Percentiles rank a stretch among this genome's conserved stretches.
Conservation (phyloP, 2,329 filamentous ascomycete genomes). For the Nothopassalora personata region DNA sequence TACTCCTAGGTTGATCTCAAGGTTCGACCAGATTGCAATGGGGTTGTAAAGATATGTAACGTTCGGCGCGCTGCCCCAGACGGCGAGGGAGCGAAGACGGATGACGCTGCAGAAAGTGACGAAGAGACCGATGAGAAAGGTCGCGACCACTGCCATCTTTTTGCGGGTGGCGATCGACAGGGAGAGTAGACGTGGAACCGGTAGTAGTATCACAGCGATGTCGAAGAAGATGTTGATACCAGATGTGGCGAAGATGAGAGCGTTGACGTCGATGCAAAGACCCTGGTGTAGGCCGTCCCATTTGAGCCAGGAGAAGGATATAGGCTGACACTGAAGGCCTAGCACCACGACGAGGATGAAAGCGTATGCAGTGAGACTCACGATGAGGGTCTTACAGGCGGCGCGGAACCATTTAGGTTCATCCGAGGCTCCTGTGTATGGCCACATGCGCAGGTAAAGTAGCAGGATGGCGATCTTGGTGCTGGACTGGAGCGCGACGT, state of each 20-base stretch:
- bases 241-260: slow-evolving; percentile 17
- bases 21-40: slow-evolving; percentile 20
- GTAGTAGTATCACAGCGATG: slow-evolving; percentile 18
- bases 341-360: slow-evolving; percentile 8
- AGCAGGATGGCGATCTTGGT: slow-evolving; percentile 17
- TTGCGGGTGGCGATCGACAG: slow-evolving; percentile 17
- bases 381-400: slow-evolving; percentile 10
- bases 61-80: slow-evolving; percentile 14
- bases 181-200: slow-evolving; percentile 17
- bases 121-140: slow-evolving; percentile 21
- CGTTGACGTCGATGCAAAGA: slow-evolving; percentile 18
- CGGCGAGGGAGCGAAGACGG: slow-evolving; percentile 15
- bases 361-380: slow-evolving; percentile 1
- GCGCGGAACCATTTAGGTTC: slow-evolving; percentile 12
- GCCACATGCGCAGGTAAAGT: slow-evolving; percentile 21
- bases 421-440: slow-evolving; percentile 5
- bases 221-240: slow-evolving; percentile 21
- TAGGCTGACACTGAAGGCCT: slow-evolving; percentile 13
- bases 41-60: slow-evolving; percentile 20
- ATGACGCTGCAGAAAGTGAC: slow-evolving; percentile 22
- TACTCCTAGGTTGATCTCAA: slow-evolving; percentile 20
- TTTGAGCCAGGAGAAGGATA: slow-evolving; percentile 13
- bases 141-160: slow-evolving; percentile 19
- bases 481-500: slow-evolving; percentile 12
- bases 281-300: slow-evolving; percentile 19